Percentiles rank a stretch among this genome's conserved stretches.
phyloP scores from a whole-genome alignment of 345 rosid genomes.

The Hibiscus trionum region DNA sequence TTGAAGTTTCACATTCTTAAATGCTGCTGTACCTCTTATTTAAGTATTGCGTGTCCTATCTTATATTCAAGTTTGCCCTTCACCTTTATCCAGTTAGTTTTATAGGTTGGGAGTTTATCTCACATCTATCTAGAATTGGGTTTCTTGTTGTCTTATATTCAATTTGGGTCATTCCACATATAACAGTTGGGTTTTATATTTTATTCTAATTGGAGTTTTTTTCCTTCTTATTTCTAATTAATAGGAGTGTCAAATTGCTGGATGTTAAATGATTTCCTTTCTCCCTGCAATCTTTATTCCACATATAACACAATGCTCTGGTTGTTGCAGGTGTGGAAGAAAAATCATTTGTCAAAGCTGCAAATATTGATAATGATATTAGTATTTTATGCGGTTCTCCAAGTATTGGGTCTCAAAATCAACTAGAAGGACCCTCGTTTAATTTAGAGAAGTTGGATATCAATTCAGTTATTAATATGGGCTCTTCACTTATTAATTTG shows the following conservation, averaged over 20 bases:
- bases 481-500: constrained; percentile 50
- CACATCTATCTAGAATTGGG: too few species aligned
- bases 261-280: not conserved
- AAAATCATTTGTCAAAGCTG: constrained; percentile 42
- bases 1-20: too few species aligned
- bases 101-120: too few species aligned
- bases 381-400: constrained; percentile 57
- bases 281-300: not conserved
- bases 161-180: too few species aligned
- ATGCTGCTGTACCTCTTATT: too few species aligned
- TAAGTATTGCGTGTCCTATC: too few species aligned
- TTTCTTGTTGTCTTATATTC: too few species aligned
- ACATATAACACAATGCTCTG: not conserved
- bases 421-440: constrained; percentile 39
- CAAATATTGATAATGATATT: constrained; percentile 34
- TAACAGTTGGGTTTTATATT: not conserved
- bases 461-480: constrained; percentile 41
- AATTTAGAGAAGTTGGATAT: constrained; percentile 66
- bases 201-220: not conserved
- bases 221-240: not conserved
- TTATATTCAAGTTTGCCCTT: too few species aligned
- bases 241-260: not conserved
- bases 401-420: constrained; percentile 44
- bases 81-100: too few species aligned
- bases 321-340: constrained; percentile 58